Base-by-base conservation (phyloP, 176 grass and related monocot species). In the Cenchrus fungigraminus region DNA sequence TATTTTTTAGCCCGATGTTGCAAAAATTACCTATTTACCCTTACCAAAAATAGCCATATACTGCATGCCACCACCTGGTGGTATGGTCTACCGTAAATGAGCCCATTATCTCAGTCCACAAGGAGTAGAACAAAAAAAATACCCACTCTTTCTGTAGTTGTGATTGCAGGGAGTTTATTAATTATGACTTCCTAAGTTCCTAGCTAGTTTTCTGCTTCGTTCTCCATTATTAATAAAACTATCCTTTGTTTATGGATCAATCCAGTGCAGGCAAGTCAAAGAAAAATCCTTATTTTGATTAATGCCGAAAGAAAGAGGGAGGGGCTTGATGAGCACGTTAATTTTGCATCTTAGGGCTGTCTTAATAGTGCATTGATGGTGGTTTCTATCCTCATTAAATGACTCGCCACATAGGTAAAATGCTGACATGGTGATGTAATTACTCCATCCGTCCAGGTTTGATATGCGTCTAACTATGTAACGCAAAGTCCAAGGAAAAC, bases 291-390 rank as follows among this genome's bases (percentile, higher is more conserved):
- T 82, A 95, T 95, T 80, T 89, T 98, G 83, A 59, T 98, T 79
- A 91, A 98, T 55, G 92, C 88, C 4, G 95, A 98, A 81, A 88
- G 91, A 87, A 95, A 95, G 28, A 92, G 95, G 76, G 95, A 98
- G 31, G 93, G 95, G 72, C 74, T 98, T 43, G 92, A 95, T 19
- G 95, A 93, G 73, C 91, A 95, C 78, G 87, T 98, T 71, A 93
- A 93, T 57, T 79, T 90, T 76, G 89, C 95, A 77, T 86, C 92
- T 60, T 98, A 95, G 25, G 25, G 25, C 25, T 25, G 37, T 40
- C 37, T 4, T 4, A 40, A 40, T 40, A 4, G 37, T 40, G 37
- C 37, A 4, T 40, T 40, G 37, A 40, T 40, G 37, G 4, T 40
- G 37, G 37, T 40, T 40, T 4, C 37, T 40, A 40, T 40, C 37